Conservation (phyloP, 441 rosid species). For the Populus hybrid region DNA sequence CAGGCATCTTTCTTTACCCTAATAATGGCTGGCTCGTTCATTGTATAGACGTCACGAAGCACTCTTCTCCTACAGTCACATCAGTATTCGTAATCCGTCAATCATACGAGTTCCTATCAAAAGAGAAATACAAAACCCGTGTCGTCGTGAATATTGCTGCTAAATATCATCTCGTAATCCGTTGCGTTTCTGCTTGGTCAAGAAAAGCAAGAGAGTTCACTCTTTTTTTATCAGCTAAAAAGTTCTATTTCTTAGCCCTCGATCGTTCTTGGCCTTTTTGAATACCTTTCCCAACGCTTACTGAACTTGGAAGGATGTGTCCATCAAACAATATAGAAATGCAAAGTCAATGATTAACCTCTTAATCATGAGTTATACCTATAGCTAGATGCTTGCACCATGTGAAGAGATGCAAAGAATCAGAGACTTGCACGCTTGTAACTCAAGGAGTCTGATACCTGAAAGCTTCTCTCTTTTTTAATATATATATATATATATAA, state of each 20-base stretch:
- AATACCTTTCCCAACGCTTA: background rate
- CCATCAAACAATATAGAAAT: background rate
- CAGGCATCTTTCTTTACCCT: background rate
- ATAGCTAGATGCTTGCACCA: background rate
- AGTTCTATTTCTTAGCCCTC: background rate
- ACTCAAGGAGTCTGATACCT: background rate
- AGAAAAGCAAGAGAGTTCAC: background rate
- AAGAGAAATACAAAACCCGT: too few relatives aligned
- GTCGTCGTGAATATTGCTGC: too few relatives aligned
- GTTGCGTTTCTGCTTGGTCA: background rate
- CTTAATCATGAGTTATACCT: background rate
- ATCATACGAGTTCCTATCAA: background rate
- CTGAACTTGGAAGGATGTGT: background rate
- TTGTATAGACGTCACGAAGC: background rate
- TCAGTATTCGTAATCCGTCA: background rate
- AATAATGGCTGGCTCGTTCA: background rate
- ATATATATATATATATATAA: too few relatives aligned
- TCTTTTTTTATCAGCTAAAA: too few relatives aligned
- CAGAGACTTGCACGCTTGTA: slow-evolving; percentile 11
- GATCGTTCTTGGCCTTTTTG: background rate
- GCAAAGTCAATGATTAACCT: background rate
- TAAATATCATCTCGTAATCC: too few relatives aligned
- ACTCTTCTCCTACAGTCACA: background rate
- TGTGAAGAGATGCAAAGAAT: background rate
- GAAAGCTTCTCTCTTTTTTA: too few relatives aligned